These are phyloP conservation scores for Cladophialophora bantiana DNA, from an alignment of 2,329 filamentous ascomycete genomes.

Conservation along the genomic window DNA sequence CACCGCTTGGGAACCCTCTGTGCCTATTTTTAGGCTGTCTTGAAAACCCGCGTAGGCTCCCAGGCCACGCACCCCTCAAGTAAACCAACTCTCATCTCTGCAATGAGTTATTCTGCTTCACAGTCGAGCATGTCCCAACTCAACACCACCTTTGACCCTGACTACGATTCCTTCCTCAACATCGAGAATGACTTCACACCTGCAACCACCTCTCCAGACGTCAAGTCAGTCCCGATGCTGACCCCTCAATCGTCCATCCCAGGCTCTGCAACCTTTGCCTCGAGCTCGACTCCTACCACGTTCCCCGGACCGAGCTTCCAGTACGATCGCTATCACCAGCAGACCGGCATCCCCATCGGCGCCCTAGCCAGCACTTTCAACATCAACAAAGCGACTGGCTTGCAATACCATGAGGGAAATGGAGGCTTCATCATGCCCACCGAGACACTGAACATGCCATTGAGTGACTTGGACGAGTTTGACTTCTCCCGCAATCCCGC, in stretches of 20 bases:
- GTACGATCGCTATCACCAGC: constrained; percentile 93
- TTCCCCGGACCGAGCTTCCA: constrained; percentile 88
- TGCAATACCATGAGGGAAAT: constrained; percentile 48
- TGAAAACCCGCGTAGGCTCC: constrained; percentile 25
- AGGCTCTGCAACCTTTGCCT: constrained; percentile 48
- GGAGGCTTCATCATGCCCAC: constrained; percentile 54
- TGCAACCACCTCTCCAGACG: constrained; percentile 38
- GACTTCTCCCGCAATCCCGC: constrained; percentile 63
- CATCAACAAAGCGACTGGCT: constrained; percentile 67
- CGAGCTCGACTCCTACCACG: constrained; percentile 58
- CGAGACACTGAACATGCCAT: constrained; percentile 41
- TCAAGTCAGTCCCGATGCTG: constrained; percentile 48
- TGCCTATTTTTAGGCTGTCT: constrained; percentile 35
- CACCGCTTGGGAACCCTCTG: neutral
- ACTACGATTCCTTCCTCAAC: constrained; percentile 57
- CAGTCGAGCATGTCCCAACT: constrained; percentile 39
- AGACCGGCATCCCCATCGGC: constrained; percentile 88
- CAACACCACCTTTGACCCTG: constrained; percentile 51
- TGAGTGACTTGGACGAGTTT: constrained; percentile 63
- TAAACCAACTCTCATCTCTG: constrained; percentile 14
- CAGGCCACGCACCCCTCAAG: constrained; percentile 29
- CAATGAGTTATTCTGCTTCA: constrained; percentile 24
- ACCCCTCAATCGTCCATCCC: constrained; percentile 48
- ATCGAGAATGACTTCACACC: constrained; percentile 53
- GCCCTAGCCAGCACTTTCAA: constrained; percentile 81